Conservation (phyloP, 768 basidiomycete genomes). For the Favolaschia claudopus region DNA sequence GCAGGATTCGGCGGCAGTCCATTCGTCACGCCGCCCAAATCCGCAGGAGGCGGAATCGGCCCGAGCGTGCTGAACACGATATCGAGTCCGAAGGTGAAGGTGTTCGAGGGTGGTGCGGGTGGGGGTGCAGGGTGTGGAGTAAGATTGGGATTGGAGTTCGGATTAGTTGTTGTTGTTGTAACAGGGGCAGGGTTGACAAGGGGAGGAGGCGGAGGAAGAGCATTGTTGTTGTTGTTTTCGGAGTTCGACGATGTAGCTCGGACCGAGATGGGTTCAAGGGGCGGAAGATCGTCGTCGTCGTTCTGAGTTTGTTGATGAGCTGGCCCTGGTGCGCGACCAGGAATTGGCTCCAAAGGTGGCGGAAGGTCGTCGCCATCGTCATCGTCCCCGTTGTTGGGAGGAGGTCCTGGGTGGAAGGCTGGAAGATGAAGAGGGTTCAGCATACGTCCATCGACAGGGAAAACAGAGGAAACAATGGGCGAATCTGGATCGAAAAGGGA, state of each 20-base stretch:
- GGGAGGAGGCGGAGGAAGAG: no score
- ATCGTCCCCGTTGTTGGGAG: neutral
- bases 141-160: no score
- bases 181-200: no score
- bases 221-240: conserved; percentile 9
- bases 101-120: neutral
- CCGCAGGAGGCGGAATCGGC: conserved; percentile 15
- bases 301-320: neutral
- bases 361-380: conserved; percentile 7
- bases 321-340: neutral
- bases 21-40: neutral
- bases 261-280: neutral
- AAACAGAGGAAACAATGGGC: no score
- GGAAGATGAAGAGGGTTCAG: no score
- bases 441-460: no score
- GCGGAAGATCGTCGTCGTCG: neutral
- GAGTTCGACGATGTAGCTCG: neutral
- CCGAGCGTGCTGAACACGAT: conserved; percentile 18
- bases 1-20: no score
- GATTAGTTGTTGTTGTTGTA: no score
- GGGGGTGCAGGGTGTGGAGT: no score
- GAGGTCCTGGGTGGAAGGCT: neutral
- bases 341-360: conserved; percentile 20
- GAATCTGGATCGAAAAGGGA: no score
- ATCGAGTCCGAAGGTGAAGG: conserved; percentile 9